Evolutionary conservation across 495 filamentous ascomycete genomes (phyloP).

Genomic region (Aspergillus asperescens): DNA sequence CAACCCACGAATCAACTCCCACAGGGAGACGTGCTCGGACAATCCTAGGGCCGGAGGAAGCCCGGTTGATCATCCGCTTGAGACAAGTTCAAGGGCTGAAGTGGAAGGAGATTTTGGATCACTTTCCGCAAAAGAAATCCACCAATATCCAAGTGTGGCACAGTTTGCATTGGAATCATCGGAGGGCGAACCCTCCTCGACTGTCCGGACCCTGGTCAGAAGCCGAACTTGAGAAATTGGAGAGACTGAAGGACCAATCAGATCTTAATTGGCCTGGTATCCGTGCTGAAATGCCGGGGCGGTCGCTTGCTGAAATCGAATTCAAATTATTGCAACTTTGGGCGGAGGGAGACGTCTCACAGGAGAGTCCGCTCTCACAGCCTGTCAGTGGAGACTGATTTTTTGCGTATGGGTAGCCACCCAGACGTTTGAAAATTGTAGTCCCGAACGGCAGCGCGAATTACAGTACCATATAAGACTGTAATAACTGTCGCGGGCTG

Average conservation of each 20-base stretch:
- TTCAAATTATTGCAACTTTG: conserved; percentile 37
- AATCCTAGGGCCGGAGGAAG: conserved; percentile 33
- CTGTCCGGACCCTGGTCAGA: conserved; percentile 33
- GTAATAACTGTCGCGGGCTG: not conserved
- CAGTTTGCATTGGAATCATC: conserved; percentile 31
- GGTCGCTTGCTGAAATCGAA: conserved; percentile 34
- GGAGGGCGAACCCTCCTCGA: conserved; percentile 27
- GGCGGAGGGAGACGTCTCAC: conserved; percentile 21
- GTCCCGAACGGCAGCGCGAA: not conserved
- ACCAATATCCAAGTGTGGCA: conserved; percentile 27
- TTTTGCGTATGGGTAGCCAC: not conserved
- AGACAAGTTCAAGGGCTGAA: conserved; percentile 25
- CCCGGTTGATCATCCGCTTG: conserved; percentile 30
- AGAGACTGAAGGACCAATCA: conserved; percentile 23
- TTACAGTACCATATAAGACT: not conserved
- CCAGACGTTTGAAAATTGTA: not conserved
- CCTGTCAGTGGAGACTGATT: conserved; percentile 2
- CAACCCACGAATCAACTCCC: conserved; percentile 11
- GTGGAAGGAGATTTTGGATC: conserved; percentile 30
- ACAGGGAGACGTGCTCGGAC: conserved; percentile 16
- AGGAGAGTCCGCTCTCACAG: conserved; percentile 7
- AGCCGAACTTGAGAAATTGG: conserved; percentile 27
- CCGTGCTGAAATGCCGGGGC: conserved; percentile 24
- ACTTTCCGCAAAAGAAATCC: conserved; percentile 26
- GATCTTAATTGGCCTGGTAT: conserved; percentile 35